Conservation (phyloP, 495 filamentous ascomycete genomes). For the Extremus antarcticus region DNA sequence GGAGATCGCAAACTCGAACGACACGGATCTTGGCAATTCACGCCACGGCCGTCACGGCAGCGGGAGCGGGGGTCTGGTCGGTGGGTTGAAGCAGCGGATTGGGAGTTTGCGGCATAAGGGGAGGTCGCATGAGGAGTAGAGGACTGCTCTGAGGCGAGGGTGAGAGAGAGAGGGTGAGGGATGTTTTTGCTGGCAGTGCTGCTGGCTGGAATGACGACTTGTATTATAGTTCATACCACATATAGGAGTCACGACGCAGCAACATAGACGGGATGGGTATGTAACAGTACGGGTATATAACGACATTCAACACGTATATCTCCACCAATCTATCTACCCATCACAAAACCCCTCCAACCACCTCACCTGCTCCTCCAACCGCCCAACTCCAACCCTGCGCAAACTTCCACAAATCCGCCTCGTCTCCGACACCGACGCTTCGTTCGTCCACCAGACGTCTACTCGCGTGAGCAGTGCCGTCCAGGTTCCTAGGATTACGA, state of each 20-base stretch:
- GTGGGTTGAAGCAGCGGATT: constrained; percentile 22
- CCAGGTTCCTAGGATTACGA: neutral
- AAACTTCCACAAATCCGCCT: neutral
- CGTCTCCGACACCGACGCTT: neutral
- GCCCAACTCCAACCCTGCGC: neutral
- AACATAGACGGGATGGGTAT: neutral
- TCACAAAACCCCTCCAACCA: neutral
- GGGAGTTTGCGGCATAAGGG: constrained; percentile 22
- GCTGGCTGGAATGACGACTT: neutral
- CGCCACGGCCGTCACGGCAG: neutral
- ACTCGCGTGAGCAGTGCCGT: neutral
- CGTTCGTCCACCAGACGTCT: neutral
- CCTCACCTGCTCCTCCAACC: neutral
- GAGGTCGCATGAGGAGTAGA: neutral
- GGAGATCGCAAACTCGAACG: constrained; percentile 9
- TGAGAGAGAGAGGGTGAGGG: no score
- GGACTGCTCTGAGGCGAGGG: neutral
- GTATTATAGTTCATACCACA: neutral
- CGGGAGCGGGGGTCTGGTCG: neutral
- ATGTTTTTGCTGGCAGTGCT: neutral
- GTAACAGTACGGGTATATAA: neutral
- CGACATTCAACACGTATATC: neutral
- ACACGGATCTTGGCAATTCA: neutral
- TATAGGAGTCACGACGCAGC: neutral
- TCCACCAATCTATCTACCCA: no score